Conservation (phyloP, 106 monocot genomes). For the Alisma plantagoaquatica region DNA sequence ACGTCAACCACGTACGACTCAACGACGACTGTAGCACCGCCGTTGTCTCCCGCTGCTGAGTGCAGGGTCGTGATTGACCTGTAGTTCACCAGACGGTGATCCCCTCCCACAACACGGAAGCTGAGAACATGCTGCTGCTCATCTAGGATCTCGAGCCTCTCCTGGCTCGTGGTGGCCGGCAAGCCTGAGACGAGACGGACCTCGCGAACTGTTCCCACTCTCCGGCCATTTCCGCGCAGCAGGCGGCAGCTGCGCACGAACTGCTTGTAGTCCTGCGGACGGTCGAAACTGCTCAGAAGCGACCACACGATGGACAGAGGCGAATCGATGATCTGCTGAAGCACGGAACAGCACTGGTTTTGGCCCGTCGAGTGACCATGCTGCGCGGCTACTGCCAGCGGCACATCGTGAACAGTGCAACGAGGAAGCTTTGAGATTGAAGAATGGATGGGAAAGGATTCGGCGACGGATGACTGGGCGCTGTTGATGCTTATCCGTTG, state of each 20-base stretch:
- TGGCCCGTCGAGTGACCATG: conserved; percentile 1
- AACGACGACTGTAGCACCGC: conserved; percentile 1
- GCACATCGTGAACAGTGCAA: not conserved
- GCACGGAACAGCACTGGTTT: conserved; percentile 13
- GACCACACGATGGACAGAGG: conserved; percentile 22
- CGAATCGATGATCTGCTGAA: conserved; percentile 9
- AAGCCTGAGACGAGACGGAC: conserved; percentile 15
- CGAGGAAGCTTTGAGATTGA: too few relatives aligned
- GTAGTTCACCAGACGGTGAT: conserved; percentile 24
- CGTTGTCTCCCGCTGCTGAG: too few relatives aligned
- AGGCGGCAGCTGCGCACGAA: conserved; percentile 19
- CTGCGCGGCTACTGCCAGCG: conserved; percentile 5
- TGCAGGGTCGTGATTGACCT: conserved; percentile 18
- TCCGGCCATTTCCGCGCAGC: conserved; percentile 2
- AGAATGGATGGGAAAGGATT: too few relatives aligned
- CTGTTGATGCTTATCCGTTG: not conserved
- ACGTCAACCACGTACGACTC: conserved; percentile 14
- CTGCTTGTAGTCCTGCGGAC: conserved; percentile 22
- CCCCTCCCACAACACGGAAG: conserved; percentile 20
- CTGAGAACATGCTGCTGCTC: conserved; percentile 19
- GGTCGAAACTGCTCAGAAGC: conserved; percentile 20
- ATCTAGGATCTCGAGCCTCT: conserved; percentile 26
- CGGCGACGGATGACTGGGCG: not conserved
- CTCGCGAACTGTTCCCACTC: conserved; percentile 11
- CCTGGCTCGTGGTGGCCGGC: conserved; percentile 12